These are phyloP conservation scores for Colletotrichum higginsianum DNA, from an alignment of 2,329 filamentous ascomycete genomes.

Conservation along the genomic window DNA sequence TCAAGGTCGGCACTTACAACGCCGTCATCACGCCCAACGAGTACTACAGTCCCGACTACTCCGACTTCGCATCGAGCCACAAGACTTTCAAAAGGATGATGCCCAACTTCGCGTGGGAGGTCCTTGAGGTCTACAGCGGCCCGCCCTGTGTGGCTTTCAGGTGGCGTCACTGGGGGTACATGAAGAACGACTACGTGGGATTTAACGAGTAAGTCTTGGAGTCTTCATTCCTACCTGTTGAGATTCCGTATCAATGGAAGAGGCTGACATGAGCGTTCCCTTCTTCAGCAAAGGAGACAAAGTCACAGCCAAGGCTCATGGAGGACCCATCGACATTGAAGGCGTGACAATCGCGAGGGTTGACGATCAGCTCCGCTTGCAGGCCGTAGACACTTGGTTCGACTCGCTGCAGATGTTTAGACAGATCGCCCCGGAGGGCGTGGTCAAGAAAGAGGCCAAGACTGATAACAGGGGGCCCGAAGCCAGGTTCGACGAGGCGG, in stretches of 20 bases:
- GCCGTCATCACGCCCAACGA: constrained; percentile 75
- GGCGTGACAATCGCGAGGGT: constrained; percentile 75
- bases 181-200: constrained; percentile 77
- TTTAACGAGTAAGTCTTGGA: constrained; percentile 69
- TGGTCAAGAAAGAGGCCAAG: constrained; percentile 31
- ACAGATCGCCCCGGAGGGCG: constrained; percentile 62
- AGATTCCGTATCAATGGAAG: not conserved
- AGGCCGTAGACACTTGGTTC: constrained; percentile 75
- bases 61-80: constrained; percentile 75
- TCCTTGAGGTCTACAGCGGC: constrained; percentile 76
- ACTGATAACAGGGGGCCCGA: constrained; percentile 15
- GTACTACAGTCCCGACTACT: constrained; percentile 74
- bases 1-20: constrained; percentile 78
- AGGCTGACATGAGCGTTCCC: constrained; percentile 18
- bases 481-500: constrained; percentile 26
- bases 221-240: not conserved
- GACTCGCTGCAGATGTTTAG: constrained; percentile 78
- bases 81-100: constrained; percentile 83
- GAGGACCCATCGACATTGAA: constrained; percentile 73
- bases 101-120: constrained; percentile 81
- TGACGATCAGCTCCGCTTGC: constrained; percentile 71
- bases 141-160: constrained; percentile 74
- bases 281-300: constrained; percentile 71
- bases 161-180: constrained; percentile 78
- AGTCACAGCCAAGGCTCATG: constrained; percentile 73